Conservation (phyloP, 441 rosid species). For the Arabidopsis lyrata region DNA sequence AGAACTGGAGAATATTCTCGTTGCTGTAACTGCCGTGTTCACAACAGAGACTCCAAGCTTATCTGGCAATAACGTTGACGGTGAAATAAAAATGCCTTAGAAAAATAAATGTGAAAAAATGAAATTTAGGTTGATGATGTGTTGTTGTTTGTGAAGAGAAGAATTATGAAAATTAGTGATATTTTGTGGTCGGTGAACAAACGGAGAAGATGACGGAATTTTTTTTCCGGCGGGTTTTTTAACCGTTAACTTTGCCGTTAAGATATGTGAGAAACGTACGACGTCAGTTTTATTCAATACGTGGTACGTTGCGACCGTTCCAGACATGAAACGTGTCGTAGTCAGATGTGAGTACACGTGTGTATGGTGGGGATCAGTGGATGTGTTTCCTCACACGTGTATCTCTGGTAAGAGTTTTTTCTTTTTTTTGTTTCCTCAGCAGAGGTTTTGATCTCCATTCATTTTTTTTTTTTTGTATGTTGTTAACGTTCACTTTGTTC, state of each 20-base stretch:
- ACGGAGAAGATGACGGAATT: slow-evolving; percentile 19
- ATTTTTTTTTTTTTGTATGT: background rate
- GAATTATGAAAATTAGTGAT: background rate
- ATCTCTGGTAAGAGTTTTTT: too few relatives aligned
- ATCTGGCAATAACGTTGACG: slow-evolving; percentile 36
- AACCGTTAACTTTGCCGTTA: slow-evolving; percentile 36
- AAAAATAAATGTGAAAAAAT: background rate
- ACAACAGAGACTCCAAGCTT: slow-evolving; percentile 38
- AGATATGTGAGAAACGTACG: slow-evolving; percentile 39
- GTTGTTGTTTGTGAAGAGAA: slow-evolving; percentile 18
- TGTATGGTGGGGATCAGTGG: slow-evolving; percentile 13
- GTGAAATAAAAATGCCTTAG: background rate
- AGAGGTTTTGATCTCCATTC: background rate
- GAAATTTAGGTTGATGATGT: slow-evolving; percentile 3
- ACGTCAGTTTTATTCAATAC: slow-evolving; percentile 38
- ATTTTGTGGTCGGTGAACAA: background rate
- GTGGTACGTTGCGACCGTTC: slow-evolving; percentile 46
- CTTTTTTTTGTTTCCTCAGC: background rate
- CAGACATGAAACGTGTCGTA: slow-evolving; percentile 39
- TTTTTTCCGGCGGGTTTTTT: background rate
- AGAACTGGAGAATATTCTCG: slow-evolving; percentile 36
- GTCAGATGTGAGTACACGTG: slow-evolving; percentile 10
- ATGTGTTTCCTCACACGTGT: slow-evolving; percentile 35
- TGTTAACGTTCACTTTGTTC: background rate
- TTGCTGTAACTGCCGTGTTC: slow-evolving; percentile 40